These are phyloP conservation scores for Neurospora intermedia DNA, from an alignment of 495 filamentous ascomycete species.

Conservation along the genomic window DNA sequence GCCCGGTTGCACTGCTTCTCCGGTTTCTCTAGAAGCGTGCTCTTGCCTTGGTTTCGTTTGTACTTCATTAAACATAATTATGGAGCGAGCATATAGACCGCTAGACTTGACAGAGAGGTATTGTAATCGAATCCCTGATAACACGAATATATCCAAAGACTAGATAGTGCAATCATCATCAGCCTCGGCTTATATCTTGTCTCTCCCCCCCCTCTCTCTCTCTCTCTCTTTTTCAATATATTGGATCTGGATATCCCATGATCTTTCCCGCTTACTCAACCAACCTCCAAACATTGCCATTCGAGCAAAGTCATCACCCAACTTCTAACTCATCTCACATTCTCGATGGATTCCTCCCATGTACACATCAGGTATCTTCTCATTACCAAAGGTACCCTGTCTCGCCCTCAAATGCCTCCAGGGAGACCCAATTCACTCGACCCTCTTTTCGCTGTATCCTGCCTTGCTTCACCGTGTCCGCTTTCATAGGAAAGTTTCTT, in stretches of 20 bases:
- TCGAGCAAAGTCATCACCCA: background rate
- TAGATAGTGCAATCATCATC: background rate
- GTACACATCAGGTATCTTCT: background rate
- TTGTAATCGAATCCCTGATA: background rate
- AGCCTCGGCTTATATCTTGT: background rate
- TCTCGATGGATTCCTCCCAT: background rate
- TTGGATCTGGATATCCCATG: background rate
- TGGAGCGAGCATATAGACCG: background rate
- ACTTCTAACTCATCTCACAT: background rate
- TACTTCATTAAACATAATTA: background rate
- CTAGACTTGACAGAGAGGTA: background rate
- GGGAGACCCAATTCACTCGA: background rate
- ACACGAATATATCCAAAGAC: background rate
- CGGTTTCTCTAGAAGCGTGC: background rate
- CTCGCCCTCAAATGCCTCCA: background rate
- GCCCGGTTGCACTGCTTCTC: background rate
- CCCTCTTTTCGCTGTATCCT: background rate
- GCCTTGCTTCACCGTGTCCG: background rate
- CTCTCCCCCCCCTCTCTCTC: background rate
- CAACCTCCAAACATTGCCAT: background rate
- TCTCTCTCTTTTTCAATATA: too few relatives aligned
- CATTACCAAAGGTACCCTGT: background rate
- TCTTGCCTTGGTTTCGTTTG: background rate
- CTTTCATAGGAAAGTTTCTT: background rate
- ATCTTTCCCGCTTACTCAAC: background rate